Evolutionary conservation across 225 moss, liverwort and hornwort genomes (phyloP), one percentile per base, ranked within the genome.

Genomic region (Physcomitrellopsis africana): DNA sequence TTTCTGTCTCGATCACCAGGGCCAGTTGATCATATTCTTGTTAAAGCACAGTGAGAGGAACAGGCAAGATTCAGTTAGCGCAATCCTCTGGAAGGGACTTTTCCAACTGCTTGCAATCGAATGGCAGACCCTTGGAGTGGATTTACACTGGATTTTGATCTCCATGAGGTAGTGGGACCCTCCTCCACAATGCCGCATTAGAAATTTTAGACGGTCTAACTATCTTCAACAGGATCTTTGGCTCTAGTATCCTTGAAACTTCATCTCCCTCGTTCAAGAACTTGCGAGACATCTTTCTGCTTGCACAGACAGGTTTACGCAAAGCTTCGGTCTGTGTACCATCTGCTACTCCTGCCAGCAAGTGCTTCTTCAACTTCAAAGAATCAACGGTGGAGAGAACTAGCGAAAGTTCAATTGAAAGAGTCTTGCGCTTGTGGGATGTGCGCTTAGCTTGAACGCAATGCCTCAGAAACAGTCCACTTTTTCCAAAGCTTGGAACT

Each of bases 21-120:
- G 49, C 1, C 11, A 49, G 12, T 49, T 14, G 49, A 49, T 11
- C 11, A 49, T 49, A 37, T 37, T 37, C 32, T 49, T 11, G 49
- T 49, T 14, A 2, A 11, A 49, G 49, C 7, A 14, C 1, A 4
- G 11, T 15, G 3, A 49, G 49, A 49, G 49, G 15, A 49, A 11
- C 49, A 49, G 11, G 11, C 7, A 2, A 49, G 11, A 49, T 49
- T 53, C 7, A 53, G 2, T 1, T n/a, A 53, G 4, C 16, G 8
- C 17, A n/a, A n/a, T 58, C 58, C 10, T 58, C 10, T 12, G 11
- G 58, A 58, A 58, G 8, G 1, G 10, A 2, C 26, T 15, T 17
- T 67, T 48, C 12, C 18, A 67, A 22, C 43, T 59, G 70, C 63
- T 70, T 56, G 63, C 37, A 63, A 29, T 19, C 66, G 19, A 37